phyloP scores from a whole-genome alignment of 345 rosid genomes.

The Salix arbutifolia region DNA sequence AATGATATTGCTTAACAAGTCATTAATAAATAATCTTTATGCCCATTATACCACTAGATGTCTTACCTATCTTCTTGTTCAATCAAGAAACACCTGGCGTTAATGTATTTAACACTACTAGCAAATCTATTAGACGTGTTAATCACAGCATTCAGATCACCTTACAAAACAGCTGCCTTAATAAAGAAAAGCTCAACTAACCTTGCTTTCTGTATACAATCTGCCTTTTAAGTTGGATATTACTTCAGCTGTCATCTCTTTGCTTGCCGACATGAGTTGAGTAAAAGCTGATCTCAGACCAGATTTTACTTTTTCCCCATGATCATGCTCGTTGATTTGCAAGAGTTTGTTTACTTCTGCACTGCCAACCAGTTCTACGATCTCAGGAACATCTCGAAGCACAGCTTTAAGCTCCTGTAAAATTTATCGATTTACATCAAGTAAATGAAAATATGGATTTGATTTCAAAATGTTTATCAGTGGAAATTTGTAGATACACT shows the following conservation, averaged over 20 bases:
- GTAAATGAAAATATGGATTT: constrained; percentile 1
- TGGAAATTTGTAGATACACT: background rate
- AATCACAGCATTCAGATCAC: background rate
- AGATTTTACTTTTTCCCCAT: constrained; percentile 49
- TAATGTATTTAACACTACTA: background rate
- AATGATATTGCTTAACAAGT: background rate
- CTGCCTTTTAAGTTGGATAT: constrained; percentile 60
- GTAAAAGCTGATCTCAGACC: constrained; percentile 70
- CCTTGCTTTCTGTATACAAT: constrained; percentile 63
- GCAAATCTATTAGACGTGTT: background rate
- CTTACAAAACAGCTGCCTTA: background rate
- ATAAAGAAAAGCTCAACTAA: constrained; percentile 15
- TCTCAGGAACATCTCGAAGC: constrained; percentile 72
- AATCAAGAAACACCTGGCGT: background rate
- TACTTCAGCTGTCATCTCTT: constrained; percentile 53
- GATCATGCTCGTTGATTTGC: constrained; percentile 45
- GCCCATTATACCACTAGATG: background rate
- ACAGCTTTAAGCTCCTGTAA: constrained; percentile 82
- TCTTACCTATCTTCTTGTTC: background rate
- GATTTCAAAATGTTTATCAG: background rate
- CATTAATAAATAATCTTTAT: background rate
- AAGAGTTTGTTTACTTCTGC: constrained; percentile 49
- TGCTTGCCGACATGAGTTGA: constrained; percentile 70
- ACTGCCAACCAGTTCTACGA: constrained; percentile 67
- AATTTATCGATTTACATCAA: background rate